Evolutionary conservation across 108 stramenopile species (phyloP).

Genomic region (Cyclotella sp.): DNA sequence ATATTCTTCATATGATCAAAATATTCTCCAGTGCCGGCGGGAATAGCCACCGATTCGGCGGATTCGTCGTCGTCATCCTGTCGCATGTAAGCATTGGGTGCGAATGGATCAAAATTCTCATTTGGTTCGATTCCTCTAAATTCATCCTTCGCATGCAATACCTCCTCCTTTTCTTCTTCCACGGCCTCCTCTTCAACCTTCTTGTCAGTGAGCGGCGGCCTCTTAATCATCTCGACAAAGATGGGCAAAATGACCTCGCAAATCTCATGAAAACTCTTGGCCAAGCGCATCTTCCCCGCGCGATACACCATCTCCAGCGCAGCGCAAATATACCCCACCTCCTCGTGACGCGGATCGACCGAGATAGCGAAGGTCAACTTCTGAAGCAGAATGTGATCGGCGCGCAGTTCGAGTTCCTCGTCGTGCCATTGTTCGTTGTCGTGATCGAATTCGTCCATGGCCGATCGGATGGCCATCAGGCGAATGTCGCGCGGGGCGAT

Average conservation of each 20-base stretch:
- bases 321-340: conserved; percentile 53
- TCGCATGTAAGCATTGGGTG: not conserved
- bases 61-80: conserved; percentile 32
- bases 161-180: conserved; percentile 1
- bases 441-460: conserved; percentile 61
- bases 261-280: conserved; percentile 52
- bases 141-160: not conserved
- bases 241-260: conserved; percentile 47
- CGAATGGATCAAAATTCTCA: conserved; percentile 16
- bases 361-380: conserved; percentile 52
- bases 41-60: conserved; percentile 36
- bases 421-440: conserved; percentile 49
- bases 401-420: conserved; percentile 58
- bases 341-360: conserved; percentile 34
- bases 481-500: conserved; percentile 55
- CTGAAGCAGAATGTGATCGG: conserved; percentile 56
- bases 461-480: conserved; percentile 47
- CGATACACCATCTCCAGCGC: conserved; percentile 59
- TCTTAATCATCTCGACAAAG: conserved; percentile 56
- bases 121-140: not conserved
- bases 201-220: conserved; percentile 17
- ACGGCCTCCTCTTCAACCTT: conserved; percentile 14
- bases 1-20: conserved; percentile 23
- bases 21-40: conserved; percentile 30
- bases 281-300: conserved; percentile 38